Conservation (phyloP, 129 eudicot species). For the Glebionis coronaria region DNA sequence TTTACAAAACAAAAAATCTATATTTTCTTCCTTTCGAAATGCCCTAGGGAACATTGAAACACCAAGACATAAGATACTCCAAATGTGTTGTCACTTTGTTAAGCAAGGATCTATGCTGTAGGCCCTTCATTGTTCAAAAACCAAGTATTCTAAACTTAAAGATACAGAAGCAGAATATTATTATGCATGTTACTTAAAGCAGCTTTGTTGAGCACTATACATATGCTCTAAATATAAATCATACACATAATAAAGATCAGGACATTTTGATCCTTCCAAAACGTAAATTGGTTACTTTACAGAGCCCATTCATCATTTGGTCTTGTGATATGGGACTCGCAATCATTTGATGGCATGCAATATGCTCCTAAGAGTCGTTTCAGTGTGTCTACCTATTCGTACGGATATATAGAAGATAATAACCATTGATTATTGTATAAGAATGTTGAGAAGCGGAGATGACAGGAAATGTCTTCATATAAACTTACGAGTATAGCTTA, state of each 20-base stretch:
- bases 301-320: too few relatives aligned
- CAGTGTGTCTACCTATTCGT: constrained; percentile 7
- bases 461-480: constrained; percentile 18
- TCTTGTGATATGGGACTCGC: too few relatives aligned
- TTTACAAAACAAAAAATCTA: not conserved
- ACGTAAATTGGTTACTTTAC: not conserved
- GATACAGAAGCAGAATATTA: constrained; percentile 19
- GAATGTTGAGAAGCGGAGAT: constrained; percentile 8
- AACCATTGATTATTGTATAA: constrained; percentile 3
- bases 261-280: constrained; percentile 16
- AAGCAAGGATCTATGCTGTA: constrained; percentile 37
- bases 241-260: not conserved
- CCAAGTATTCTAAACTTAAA: constrained; percentile 26
- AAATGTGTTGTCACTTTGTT: constrained; percentile 28
- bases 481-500: constrained; percentile 10
- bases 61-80: constrained; percentile 16
- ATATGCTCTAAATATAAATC: constrained; percentile 18
- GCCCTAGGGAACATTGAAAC: constrained; percentile 16
- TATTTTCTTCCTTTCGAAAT: constrained; percentile 7
- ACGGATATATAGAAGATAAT: constrained; percentile 19
- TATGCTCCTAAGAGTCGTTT: too few relatives aligned
- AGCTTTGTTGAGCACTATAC: constrained; percentile 12
- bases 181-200: constrained; percentile 22
- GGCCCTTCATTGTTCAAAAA: constrained; percentile 22
- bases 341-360: too few relatives aligned